Percentiles rank a stretch among this genome's conserved stretches.
Evolutionary conservation across 805 yeast species (phyloP).

Genomic region (Schwanniomyces vanrijiae): DNA sequence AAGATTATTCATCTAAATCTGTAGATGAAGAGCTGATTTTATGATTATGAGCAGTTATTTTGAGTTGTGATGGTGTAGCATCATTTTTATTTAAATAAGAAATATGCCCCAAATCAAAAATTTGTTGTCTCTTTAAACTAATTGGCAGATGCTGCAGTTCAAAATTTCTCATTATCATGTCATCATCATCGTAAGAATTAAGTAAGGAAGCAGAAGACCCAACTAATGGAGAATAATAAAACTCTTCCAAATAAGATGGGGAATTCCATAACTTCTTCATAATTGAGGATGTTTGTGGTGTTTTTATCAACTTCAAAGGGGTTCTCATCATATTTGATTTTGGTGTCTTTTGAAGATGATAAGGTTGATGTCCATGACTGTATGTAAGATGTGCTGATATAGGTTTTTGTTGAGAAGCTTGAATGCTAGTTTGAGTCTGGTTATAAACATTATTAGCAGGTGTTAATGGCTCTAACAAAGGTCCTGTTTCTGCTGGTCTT

Average conservation of each 20-base stretch:
- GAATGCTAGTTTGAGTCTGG: constrained; percentile 1
- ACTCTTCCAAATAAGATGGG: constrained; percentile 66
- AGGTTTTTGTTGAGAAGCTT: constrained; percentile 1
- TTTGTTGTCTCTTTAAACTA: constrained; percentile 8
- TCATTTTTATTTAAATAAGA: background rate
- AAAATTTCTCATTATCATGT: constrained; percentile 42
- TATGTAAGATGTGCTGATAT: constrained; percentile 4
- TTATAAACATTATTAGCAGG: constrained; percentile 38
- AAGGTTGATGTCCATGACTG: constrained; percentile 2
- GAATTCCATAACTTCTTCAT: constrained; percentile 61
- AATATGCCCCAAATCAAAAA: constrained; percentile 15
- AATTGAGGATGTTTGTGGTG: constrained; percentile 45
- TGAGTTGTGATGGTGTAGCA: background rate
- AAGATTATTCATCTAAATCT: constrained; percentile 5
- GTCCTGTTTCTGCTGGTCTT: constrained; percentile 59
- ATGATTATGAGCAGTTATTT: background rate
- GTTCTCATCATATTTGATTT: constrained; percentile 30
- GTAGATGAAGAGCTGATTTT: constrained; percentile 8
- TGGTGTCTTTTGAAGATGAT: constrained; percentile 32
- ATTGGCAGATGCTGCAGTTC: constrained; percentile 26
- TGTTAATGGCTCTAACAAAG: constrained; percentile 63
- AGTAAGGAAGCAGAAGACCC: constrained; percentile 20
- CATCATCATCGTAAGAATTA: constrained; percentile 46
- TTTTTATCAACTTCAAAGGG: constrained; percentile 34
- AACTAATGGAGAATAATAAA: constrained; percentile 49